Evolutionary conservation across 352 stramenopile genomes (phyloP).

Genomic region (Globisporangium paroecandrum): DNA sequence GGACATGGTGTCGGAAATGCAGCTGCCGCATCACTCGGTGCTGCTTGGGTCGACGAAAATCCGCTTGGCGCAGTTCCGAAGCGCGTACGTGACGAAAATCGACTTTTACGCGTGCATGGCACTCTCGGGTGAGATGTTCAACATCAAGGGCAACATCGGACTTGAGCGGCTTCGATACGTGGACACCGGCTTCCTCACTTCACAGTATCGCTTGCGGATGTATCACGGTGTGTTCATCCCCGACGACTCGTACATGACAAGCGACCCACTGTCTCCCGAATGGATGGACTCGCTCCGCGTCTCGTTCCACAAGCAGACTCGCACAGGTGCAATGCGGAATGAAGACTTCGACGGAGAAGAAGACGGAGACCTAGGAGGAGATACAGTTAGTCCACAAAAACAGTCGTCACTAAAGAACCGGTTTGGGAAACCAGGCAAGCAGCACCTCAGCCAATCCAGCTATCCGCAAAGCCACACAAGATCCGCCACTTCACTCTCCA

Average conservation of each 20-base stretch:
- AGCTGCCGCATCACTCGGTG: conserved; percentile 36
- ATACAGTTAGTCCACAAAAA: background rate
- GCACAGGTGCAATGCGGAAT: conserved; percentile 1
- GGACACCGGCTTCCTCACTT: conserved; percentile 59
- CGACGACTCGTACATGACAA: conserved; percentile 58
- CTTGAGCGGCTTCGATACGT: conserved; percentile 74
- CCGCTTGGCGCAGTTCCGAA: conserved; percentile 76
- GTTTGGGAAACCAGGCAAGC: background rate
- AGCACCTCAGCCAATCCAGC: background rate
- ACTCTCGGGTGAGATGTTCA: conserved; percentile 74
- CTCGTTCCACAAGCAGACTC: conserved; percentile 25
- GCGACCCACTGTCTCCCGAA: conserved; percentile 62
- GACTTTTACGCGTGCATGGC: conserved; percentile 85
- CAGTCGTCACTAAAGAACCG: background rate
- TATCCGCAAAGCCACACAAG: conserved; percentile 18
- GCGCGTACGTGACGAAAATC: conserved; percentile 80
- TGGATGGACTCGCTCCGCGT: conserved; percentile 80
- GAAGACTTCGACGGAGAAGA: conserved; percentile 1
- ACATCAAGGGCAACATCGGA: conserved; percentile 81
- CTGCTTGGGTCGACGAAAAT: conserved; percentile 72
- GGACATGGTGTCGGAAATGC: conserved; percentile 39
- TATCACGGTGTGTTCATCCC: conserved; percentile 76
- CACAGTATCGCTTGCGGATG: conserved; percentile 54
- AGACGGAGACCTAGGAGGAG: background rate
- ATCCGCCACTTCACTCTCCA: conserved; percentile 33